Evolutionary conservation across 192 early-diverging fungal species (phyloP).

Genomic region (Polychytrium aggregatum): DNA sequence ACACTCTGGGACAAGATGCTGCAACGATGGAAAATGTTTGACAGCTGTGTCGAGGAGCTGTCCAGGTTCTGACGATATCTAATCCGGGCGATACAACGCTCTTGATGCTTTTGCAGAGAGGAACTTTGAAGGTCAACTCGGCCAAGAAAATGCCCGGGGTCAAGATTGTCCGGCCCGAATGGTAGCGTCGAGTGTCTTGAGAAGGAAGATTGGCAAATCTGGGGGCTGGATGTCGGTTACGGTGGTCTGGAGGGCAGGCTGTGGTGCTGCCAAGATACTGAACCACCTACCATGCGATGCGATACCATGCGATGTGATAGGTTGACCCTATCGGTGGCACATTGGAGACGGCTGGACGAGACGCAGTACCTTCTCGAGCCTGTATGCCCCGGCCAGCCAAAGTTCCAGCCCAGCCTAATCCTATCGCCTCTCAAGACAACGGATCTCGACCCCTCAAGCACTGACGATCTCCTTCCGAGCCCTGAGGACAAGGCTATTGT

Average conservation of each 20-base stretch:
- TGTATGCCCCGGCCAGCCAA: slow-evolving; percentile 3
- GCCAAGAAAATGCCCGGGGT: slow-evolving; percentile 35
- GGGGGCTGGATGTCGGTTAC: slow-evolving; percentile 16
- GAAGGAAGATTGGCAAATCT: slow-evolving; percentile 41
- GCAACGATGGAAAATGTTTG: neutral
- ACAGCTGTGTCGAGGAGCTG: neutral
- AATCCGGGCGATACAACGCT: neutral
- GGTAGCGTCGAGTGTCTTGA: slow-evolving; percentile 36
- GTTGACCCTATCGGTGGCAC: too few species aligned
- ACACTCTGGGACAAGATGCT: neutral
- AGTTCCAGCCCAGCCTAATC: too few species aligned
- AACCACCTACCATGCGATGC: slow-evolving; percentile 50
- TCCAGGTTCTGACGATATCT: neutral
- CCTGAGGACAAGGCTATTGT: neutral
- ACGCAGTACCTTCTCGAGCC: slow-evolving; percentile 42
- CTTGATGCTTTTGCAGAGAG: slow-evolving; percentile 24
- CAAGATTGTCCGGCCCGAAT: slow-evolving; percentile 25
- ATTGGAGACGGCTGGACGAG: slow-evolving; percentile 66
- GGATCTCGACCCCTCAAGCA: too few species aligned
- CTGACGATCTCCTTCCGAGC: neutral
- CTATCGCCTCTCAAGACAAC: too few species aligned
- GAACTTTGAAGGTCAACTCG: slow-evolving; percentile 64
- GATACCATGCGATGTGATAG: slow-evolving; percentile 58
- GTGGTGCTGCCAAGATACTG: neutral
- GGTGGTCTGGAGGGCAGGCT: neutral